Evolutionary conservation across 805 yeast genomes (phyloP).

Genomic region (Nadsonia fulvescens): DNA sequence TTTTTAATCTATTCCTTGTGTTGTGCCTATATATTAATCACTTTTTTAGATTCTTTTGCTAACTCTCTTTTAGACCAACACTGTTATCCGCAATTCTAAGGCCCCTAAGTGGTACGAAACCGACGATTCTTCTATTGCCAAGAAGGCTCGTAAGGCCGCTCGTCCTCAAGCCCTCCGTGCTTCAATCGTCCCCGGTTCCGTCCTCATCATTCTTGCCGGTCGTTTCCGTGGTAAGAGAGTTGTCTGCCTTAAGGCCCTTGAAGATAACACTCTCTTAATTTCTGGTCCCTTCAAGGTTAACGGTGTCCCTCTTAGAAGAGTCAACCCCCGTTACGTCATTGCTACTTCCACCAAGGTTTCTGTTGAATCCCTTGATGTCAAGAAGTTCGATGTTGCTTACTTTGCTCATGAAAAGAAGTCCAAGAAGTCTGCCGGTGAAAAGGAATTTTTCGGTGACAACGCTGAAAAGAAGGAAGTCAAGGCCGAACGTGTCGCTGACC

Average conservation of each 20-base stretch:
- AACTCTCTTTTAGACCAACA: too few relatives aligned
- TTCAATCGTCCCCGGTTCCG: conserved; percentile 95
- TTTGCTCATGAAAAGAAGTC: conserved; percentile 88
- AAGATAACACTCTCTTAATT: conserved; percentile 93
- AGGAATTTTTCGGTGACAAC: conserved; percentile 70
- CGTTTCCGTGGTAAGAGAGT: conserved; percentile 99
- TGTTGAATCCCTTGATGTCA: conserved; percentile 62
- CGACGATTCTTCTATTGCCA: conserved; percentile 74
- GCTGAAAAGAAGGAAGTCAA: conserved; percentile 79
- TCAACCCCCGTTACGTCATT: conserved; percentile 94
- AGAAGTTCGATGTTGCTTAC: conserved; percentile 87
- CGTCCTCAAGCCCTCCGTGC: conserved; percentile 85
- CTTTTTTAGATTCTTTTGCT: too few relatives aligned
- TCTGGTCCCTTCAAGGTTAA: conserved; percentile 99
- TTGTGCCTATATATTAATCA: too few relatives aligned
- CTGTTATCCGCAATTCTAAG: too few relatives aligned
- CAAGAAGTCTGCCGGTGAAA: conserved; percentile 72
- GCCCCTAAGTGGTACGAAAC: conserved; percentile 74
- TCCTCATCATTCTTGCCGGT: conserved; percentile 92
- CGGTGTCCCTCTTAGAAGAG: conserved; percentile 99
- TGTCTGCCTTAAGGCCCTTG: conserved; percentile 88
- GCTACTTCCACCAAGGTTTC: conserved; percentile 91
- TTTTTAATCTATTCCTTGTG: too few relatives aligned
- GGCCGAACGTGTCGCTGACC: conserved; percentile 92
- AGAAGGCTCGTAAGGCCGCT: conserved; percentile 80